Conservation (phyloP, 108 stramenopile genomes). For the Cyclotella distinguenda region DNA sequence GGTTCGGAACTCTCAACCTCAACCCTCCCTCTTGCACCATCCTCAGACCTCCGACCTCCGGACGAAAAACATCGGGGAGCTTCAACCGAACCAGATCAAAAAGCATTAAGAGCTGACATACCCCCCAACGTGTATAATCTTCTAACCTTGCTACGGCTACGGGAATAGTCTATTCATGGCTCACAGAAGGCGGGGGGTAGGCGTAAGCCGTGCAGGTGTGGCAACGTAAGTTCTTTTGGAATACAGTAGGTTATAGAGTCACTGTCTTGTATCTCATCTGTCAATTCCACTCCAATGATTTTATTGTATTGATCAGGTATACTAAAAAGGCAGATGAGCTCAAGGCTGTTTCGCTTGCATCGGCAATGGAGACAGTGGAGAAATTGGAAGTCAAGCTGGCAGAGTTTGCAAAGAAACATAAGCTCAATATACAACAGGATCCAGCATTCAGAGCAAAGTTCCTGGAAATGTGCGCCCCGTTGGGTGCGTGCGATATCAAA, state of each 20-base stretch:
- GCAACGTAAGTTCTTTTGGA: conserved; percentile 25
- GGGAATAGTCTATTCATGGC: conserved; percentile 48
- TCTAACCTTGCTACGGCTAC: too few species aligned
- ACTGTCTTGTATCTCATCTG: neutral
- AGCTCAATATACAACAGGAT: conserved; percentile 84
- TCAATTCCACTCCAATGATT: neutral
- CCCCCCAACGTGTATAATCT: too few species aligned
- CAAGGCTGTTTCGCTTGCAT: conserved; percentile 64
- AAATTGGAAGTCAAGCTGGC: conserved; percentile 70
- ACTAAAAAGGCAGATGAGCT: conserved; percentile 85
- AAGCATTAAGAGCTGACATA: too few species aligned
- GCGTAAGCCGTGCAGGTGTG: conserved; percentile 51
- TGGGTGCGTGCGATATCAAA: conserved; percentile 30
- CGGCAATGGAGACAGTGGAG: conserved; percentile 79
- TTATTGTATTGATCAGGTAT: conserved; percentile 22
- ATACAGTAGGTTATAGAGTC: neutral
- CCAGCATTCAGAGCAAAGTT: conserved; percentile 94
- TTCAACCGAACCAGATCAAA: too few species aligned
- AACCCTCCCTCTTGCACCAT: too few species aligned
- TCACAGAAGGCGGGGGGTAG: conserved; percentile 70
- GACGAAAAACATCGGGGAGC: too few species aligned
- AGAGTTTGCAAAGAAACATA: conserved; percentile 92
- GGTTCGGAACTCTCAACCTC: too few species aligned
- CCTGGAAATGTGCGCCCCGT: conserved; percentile 90
- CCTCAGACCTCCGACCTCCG: too few species aligned